Evolutionary conservation across 2,329 filamentous ascomycete genomes (phyloP), one percentile per base, ranked within the genome.

Genomic region (Diaporthe helianthi): DNA sequence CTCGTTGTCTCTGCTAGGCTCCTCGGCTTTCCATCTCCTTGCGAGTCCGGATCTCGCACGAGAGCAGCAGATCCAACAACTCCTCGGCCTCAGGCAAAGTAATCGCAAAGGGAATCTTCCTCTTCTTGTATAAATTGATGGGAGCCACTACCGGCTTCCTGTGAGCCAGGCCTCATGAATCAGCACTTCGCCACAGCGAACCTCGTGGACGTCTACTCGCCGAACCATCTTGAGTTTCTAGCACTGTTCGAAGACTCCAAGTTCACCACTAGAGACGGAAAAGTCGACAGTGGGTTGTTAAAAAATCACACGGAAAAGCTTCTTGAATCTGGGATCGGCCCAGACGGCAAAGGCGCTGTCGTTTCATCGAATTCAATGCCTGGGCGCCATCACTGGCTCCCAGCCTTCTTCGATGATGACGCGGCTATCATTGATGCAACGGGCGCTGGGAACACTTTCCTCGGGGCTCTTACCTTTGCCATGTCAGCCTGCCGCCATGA

Each of bases 211-310:
- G 72, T 80, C 6, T 77, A 80, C 67, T 79, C 77, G 12, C 79
- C 79, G 3, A 80, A 81, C 65, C 79, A 80, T 53, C 73, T 80
- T n/a, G 79, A 80, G 51, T 67, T 80, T 7, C 71, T 72, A 17
- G 67, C 29, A 1, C 58, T 79, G 0, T 79, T 72, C 49, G 74
- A 46, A 51, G 68, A 71, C 1, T 10, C 60, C 19, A n/a, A n/a
- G 3, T 2, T 12, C n/a, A 3, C 3, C 1, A 12, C 8, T 31
- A 10, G n/a, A 31, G 22, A 29, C 26, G 9, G 1, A 1, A 2
- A n/a, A 15, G 26, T 65, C 24, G 33, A 54, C 26, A 36, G 36
- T 1, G 7, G 13, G 12, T 19, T 9, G 5, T 4, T 70, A 24
- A 47, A 70, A 17, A 13, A 17, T 7, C 36, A 52, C 44, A 33